Evolutionary conservation across 2,329 filamentous ascomycete species (phyloP).

Genomic region (Alternaria triticimaculans): DNA sequence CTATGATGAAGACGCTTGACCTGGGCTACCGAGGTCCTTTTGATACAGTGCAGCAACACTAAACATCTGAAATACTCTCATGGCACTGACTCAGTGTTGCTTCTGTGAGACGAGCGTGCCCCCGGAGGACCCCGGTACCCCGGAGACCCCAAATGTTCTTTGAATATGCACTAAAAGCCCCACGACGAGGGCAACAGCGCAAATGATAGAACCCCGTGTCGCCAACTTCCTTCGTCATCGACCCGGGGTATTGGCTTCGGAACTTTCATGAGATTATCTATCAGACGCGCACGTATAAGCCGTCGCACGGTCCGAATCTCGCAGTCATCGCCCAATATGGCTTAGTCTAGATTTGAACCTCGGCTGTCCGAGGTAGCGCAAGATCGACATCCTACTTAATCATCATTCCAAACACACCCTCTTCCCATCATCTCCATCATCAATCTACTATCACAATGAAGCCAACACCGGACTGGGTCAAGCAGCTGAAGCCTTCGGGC

Average conservation of each 20-base stretch:
- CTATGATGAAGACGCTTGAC: not conserved
- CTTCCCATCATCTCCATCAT: conserved; percentile 11
- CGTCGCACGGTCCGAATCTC: not conserved
- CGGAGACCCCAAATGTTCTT: not conserved
- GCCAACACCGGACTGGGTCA: conserved; percentile 68
- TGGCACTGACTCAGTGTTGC: not conserved
- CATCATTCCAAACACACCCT: conserved; percentile 13
- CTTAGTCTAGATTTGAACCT: conserved; percentile 15
- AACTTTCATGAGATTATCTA: not conserved
- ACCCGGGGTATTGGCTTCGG: not conserved
- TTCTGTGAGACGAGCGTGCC: not conserved
- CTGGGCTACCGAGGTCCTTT: not conserved
- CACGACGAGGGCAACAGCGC: not conserved
- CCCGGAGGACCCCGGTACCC: not conserved
- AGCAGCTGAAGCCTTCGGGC: conserved; percentile 68
- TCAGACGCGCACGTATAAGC: conserved; percentile 1
- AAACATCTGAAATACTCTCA: not conserved
- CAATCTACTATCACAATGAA: conserved; percentile 35
- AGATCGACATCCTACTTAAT: conserved; percentile 15
- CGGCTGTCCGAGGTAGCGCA: conserved; percentile 15
- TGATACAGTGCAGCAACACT: not conserved
- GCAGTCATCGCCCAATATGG: not conserved
- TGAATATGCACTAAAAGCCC: not conserved
- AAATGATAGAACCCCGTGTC: not conserved
- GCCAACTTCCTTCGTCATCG: not conserved